A percentile compares a stretch with the other conserved stretches of the same genome.
phyloP scores from a whole-genome alignment of 331 rosid genomes.

The Stylosanthes scabra region DNA sequence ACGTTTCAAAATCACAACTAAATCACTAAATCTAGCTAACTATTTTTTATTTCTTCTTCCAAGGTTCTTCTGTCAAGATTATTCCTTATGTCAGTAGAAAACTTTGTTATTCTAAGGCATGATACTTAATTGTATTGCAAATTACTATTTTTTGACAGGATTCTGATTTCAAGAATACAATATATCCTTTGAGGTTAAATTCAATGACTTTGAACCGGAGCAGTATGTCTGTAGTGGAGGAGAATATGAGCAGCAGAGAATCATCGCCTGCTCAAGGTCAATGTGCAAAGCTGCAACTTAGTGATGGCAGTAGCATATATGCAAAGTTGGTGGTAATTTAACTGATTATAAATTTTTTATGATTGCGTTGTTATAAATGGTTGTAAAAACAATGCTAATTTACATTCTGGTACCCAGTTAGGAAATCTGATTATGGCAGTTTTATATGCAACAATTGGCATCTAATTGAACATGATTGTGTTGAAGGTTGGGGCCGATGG shows the following conservation, averaged over 20 bases:
- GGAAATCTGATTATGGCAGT: conserved; percentile 26
- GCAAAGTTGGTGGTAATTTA: conserved; percentile 93
- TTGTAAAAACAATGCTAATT: conserved; percentile 18
- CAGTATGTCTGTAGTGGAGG: conserved; percentile 49
- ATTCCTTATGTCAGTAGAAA: conserved; percentile 20
- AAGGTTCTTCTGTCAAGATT: conserved; percentile 16
- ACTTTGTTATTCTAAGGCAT: conserved; percentile 19
- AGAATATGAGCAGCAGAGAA: conserved; percentile 41
- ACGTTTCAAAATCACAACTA: conserved; percentile 24
- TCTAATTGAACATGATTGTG: conserved; percentile 32
- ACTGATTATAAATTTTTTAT: conserved; percentile 11
- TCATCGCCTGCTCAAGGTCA: conserved; percentile 51
- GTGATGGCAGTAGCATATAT: conserved; percentile 76
- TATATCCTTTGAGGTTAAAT: conserved; percentile 67
- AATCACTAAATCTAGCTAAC: conserved; percentile 6
- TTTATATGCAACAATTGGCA: conserved; percentile 25
- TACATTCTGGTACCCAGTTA: conserved; percentile 9
- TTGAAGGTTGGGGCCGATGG: conserved; percentile 96
- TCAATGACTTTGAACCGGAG: conserved; percentile 63
- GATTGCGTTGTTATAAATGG: conserved; percentile 12
- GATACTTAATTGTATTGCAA: conserved; percentile 36
- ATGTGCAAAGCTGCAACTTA: conserved; percentile 75
- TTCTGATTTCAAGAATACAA: conserved; percentile 68
- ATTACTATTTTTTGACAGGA: conserved; percentile 58
- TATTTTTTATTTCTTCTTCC: conserved; percentile 18